Percentiles rank a stretch among this genome's conserved stretches.
phyloP scores from a whole-genome alignment of 148 eudicot genomes.

The Limonium bicolor region DNA sequence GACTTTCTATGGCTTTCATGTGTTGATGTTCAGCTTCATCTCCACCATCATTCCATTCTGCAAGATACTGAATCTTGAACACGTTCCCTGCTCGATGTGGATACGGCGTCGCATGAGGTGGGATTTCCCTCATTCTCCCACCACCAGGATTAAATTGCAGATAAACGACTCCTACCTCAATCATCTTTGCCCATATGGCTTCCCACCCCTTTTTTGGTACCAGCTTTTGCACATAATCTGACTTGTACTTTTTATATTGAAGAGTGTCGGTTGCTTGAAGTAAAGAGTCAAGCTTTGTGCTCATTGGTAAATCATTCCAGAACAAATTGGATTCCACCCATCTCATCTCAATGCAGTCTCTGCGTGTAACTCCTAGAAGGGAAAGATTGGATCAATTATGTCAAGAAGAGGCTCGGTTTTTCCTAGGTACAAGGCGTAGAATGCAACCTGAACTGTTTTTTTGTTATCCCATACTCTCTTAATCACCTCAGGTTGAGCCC shows the following conservation, averaged over 20 bases:
- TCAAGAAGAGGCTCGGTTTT: no score
- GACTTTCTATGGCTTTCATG: slow-evolving; percentile 13
- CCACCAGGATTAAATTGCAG: slow-evolving; percentile 32
- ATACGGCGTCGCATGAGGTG: slow-evolving; percentile 18
- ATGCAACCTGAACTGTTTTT: no score
- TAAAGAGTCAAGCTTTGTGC: slow-evolving; percentile 5
- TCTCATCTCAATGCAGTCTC: slow-evolving; percentile 34
- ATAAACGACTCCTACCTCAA: slow-evolving; percentile 4
- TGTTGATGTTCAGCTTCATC: slow-evolving; percentile 6
- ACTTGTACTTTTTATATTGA: slow-evolving; percentile 21
- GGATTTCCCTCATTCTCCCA: slow-evolving; percentile 24
- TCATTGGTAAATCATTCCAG: slow-evolving; percentile 16
- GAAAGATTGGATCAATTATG: no score
- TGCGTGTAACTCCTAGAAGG: no score
- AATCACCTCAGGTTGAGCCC: slow-evolving; percentile 4
- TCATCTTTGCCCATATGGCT: slow-evolving; percentile 17
- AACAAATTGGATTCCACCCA: slow-evolving; percentile 23
- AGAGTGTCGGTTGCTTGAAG: slow-evolving; percentile 9
- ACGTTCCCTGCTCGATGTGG: slow-evolving; percentile 32
- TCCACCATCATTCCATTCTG: slow-evolving; percentile 17
- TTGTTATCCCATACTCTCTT: background rate
- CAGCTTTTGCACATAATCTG: slow-evolving; percentile 29
- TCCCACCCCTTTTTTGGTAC: slow-evolving; percentile 23
- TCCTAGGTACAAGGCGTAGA: no score
- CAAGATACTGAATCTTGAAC: slow-evolving; percentile 33